phyloP scores from a whole-genome alignment of 73 alveolate genomes.

The Stentor coeruleus region DNA sequence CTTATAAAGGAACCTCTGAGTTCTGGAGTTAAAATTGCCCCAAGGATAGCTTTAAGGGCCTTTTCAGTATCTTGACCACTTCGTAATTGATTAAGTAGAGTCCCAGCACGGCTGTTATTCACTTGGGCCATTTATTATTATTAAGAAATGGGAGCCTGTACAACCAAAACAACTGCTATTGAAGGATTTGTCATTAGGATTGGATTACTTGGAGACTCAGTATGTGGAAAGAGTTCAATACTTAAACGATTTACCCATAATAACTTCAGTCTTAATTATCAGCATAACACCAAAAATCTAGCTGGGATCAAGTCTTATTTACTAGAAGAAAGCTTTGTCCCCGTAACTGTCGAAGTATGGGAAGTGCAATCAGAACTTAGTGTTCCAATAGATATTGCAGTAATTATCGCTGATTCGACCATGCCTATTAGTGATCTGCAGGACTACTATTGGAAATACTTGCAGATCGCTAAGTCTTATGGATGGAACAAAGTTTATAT shows the following conservation, averaged over 20 bases:
- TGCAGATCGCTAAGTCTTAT: neutral
- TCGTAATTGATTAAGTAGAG: neutral
- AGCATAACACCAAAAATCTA: neutral
- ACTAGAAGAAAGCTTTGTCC: neutral
- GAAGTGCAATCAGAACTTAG: neutral
- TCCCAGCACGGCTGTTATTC: too few species aligned
- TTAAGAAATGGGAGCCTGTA: neutral
- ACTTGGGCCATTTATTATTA: too few species aligned
- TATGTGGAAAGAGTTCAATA: neutral
- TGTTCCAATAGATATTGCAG: neutral
- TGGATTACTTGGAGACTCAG: neutral
- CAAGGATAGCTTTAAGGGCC: neutral
- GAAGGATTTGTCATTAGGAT: neutral
- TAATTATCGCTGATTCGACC: neutral
- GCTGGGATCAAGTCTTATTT: slow-evolving; percentile 14
- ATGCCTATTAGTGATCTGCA: slow-evolving; percentile 7
- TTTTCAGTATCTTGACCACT: neutral
- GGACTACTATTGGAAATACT: slow-evolving; percentile 16
- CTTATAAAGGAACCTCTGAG: neutral
- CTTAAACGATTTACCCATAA: neutral
- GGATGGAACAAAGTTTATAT: neutral
- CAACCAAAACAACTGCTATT: neutral
- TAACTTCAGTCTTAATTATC: neutral
- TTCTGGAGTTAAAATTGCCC: neutral
- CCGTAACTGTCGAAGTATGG: slow-evolving; percentile 11